phyloP scores from a whole-genome alignment of 768 basidiomycete species.

The Mycena belliarum region DNA sequence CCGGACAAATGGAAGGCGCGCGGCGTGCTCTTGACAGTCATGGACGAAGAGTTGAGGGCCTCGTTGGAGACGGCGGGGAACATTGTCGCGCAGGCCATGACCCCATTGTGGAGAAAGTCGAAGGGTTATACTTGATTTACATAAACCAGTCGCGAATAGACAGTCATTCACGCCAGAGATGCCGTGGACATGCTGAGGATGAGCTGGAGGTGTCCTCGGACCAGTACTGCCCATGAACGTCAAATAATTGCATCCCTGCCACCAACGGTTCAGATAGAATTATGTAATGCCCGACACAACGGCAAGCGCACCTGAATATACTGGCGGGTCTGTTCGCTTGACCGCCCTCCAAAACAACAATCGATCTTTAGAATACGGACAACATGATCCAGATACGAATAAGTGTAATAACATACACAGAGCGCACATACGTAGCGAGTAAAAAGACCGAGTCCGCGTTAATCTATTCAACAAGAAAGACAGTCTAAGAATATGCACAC shows the following conservation, averaged over 20 bases:
- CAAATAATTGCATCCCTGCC: not conserved
- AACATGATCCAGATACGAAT: not conserved
- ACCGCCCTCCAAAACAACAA: not conserved
- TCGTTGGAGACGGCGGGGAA: slow-evolving; percentile 53
- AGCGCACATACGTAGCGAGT: not conserved
- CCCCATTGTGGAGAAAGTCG: slow-evolving; percentile 50
- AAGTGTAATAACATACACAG: not conserved
- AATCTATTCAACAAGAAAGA: slow-evolving; percentile 10
- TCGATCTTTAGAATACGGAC: not conserved
- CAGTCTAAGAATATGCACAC: not conserved
- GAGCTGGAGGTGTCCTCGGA: not conserved
- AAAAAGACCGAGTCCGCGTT: not conserved
- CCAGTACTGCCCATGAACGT: not conserved
- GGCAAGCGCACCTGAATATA: not conserved
- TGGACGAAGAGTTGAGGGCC: slow-evolving; percentile 41
- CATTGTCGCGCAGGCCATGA: slow-evolving; percentile 58
- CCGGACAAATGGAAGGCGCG: slow-evolving; percentile 60
- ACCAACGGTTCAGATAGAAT: no score
- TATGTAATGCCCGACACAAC: not conserved
- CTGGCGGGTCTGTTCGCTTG: slow-evolving; percentile 1
- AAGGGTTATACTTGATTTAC: slow-evolving; percentile 25
- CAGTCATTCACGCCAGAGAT: not conserved
- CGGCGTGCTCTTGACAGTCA: slow-evolving; percentile 44
- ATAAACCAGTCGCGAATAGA: slow-evolving; percentile 3
- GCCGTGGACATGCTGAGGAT: slow-evolving; percentile 17